Base-by-base conservation (phyloP, 2,329 filamentous ascomycete genomes). In the Aspergillus hortae region DNA sequence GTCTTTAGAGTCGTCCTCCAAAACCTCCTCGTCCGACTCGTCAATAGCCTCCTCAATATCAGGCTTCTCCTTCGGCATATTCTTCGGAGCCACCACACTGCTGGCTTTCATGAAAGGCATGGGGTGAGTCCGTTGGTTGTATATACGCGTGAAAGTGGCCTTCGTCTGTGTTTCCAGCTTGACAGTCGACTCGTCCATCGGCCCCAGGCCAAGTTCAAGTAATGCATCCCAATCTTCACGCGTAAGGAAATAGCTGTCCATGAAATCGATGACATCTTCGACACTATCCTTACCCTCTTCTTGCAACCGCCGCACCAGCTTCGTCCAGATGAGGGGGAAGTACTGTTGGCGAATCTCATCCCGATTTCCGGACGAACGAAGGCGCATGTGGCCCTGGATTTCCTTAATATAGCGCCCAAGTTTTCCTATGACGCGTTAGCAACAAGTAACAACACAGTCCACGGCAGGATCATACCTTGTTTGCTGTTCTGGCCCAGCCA, bases 401-500 rank as follows among this genome's bases (percentile, higher is more conserved):
- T 99, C 94, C 64, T 95, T 95, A 59, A 95, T 80, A 63, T 85
- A 88, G 52, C 94, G 87, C 57, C 82, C 83, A 45, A 97, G 77
- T 70, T 86, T 86, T 44, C 77, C 77, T 74, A 52, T 5, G 27
- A 54, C 23, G 19, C 6, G 5, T 36, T 48, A 48, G 46, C 59
- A 42, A 60, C 35, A 10, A 4, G 17, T 25, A 38, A 11, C n/a
- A 41, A 19, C 10, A 44, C 15, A 12, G n/a, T 6, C 19, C 11
- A 30, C 23, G 21, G 38, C 14, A 23, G 17, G 40, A 17, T 35
- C 72, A 85, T 89, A 74, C 86, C 83, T 56, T 84, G 80, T 67
- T 91, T 95, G 75, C 92, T 96, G 72, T 96, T 95, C 70, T 95
- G 94, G 63, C 94, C 94, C 45, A 99, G 83, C 94, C 94, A 99